Conservation (phyloP, 805 yeast genomes). For the Candida nonsorbophila region DNA sequence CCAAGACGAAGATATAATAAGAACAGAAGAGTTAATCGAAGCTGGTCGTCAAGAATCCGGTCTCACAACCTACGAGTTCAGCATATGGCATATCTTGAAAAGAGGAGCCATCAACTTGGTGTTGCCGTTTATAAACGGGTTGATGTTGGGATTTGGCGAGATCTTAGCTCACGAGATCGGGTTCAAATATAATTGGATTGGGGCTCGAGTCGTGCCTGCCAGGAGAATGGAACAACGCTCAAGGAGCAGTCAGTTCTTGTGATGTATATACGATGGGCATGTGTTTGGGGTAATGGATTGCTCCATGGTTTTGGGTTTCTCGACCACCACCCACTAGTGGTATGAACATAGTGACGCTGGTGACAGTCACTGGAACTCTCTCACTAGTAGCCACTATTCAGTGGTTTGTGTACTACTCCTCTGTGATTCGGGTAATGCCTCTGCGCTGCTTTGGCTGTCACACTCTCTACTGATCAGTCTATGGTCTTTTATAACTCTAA, state of each 20-base stretch:
- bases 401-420: not conserved
- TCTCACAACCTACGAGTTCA: slow-evolving; percentile 7
- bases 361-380: too few species aligned
- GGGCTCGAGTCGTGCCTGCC: slow-evolving; percentile 54
- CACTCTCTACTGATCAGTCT: too few species aligned
- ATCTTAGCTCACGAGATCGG: slow-evolving; percentile 90
- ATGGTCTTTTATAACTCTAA: not conserved
- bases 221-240: slow-evolving; percentile 20
- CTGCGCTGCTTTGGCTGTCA: too few species aligned
- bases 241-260: too few species aligned
- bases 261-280: too few species aligned
- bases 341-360: too few species aligned
- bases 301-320: too few species aligned
- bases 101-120: slow-evolving; percentile 69
- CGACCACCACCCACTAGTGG: too few species aligned
- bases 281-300: too few species aligned
- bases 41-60: slow-evolving; percentile 7
- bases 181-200: slow-evolving; percentile 69
- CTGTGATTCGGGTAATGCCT: not conserved
- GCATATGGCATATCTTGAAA: slow-evolving; percentile 35
- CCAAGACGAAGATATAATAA: slow-evolving; percentile 19
- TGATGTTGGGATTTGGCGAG: slow-evolving; percentile 96
- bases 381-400: too few species aligned
- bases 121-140: slow-evolving; percentile 85
- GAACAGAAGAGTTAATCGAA: slow-evolving; percentile 16